phyloP scores from a whole-genome alignment of 371 early-diverging fungal genomes.

The Gilbertella persicaria region DNA sequence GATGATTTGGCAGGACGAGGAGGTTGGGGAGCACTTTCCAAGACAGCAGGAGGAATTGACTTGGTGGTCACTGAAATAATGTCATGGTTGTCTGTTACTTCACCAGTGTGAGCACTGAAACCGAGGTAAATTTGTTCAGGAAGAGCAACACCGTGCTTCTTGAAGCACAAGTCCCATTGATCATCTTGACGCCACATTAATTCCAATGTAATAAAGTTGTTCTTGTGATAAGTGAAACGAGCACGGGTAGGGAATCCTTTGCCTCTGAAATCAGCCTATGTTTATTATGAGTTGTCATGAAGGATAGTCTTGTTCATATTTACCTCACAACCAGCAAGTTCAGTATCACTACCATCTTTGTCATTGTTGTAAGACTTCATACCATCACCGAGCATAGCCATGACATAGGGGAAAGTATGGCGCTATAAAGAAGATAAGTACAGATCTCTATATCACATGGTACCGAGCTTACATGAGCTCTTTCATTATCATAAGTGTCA shows the following conservation, averaged over 20 bases:
- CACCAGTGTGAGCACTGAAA: conserved; percentile 91
- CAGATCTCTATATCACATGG: conserved; percentile 4
- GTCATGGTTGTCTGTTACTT: conserved; percentile 85
- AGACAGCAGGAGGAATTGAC: conserved; percentile 38
- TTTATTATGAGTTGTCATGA: neutral
- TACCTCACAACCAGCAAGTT: conserved; percentile 73
- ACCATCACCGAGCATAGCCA: conserved; percentile 94
- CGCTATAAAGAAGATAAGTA: conserved; percentile 11
- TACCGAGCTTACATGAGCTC: conserved; percentile 63
- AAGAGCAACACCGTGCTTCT: conserved; percentile 64
- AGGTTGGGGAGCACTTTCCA: conserved; percentile 30
- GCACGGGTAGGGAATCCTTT: conserved; percentile 69
- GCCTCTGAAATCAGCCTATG: conserved; percentile 73
- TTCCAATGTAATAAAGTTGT: conserved; percentile 66
- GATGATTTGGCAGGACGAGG: conserved; percentile 19
- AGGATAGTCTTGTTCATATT: neutral
- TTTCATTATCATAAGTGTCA: conserved; percentile 93
- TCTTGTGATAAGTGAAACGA: conserved; percentile 75
- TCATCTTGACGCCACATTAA: conserved; percentile 67
- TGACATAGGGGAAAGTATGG: conserved; percentile 74
- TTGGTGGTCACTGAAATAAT: conserved; percentile 66
- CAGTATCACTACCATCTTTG: conserved; percentile 77
- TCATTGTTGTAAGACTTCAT: conserved; percentile 76
- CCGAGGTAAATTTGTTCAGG: conserved; percentile 82
- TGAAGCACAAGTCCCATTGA: conserved; percentile 85